These are phyloP conservation scores for Evernia prunastri DNA, from an alignment of 495 filamentous ascomycete genomes.

Conservation along the genomic window DNA sequence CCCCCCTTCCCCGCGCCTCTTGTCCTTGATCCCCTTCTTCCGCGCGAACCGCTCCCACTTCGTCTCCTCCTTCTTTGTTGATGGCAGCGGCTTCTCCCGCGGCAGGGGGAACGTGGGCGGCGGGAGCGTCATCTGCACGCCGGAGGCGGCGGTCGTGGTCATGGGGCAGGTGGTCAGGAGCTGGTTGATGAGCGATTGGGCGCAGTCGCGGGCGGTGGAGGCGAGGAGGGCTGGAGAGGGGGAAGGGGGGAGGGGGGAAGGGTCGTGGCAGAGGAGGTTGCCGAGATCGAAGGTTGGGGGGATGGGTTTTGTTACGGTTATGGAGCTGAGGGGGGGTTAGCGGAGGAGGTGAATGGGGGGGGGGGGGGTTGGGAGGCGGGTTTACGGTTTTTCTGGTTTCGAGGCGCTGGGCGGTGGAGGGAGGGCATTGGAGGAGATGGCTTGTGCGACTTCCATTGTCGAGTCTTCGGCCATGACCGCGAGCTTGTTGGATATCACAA, in stretches of 20 bases:
- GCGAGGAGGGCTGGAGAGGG: constrained; percentile 49
- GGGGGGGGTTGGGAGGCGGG: not conserved
- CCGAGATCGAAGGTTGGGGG: constrained; percentile 92
- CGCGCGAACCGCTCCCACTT: constrained; percentile 93
- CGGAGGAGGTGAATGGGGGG: not conserved
- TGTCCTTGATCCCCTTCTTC: constrained; percentile 84
- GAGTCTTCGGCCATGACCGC: constrained; percentile 9
- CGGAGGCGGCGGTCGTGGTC: constrained; percentile 46
- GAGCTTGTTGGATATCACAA: not conserved
- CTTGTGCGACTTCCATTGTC: not conserved
- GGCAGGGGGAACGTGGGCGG: constrained; percentile 61
- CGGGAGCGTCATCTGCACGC: constrained; percentile 72
- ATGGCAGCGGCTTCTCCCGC: constrained; percentile 88
- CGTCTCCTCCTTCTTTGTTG: constrained; percentile 66
- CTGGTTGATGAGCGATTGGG: constrained; percentile 82
- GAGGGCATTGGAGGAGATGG: not conserved
- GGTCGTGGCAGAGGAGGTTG: constrained; percentile 72
- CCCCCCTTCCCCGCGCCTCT: constrained; percentile 64
- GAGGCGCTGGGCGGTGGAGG: constrained; percentile 1
- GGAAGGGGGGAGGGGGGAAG: constrained; percentile 62
- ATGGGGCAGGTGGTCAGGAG: constrained; percentile 83
- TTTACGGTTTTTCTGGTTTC: constrained; percentile 6
- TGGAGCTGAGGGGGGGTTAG: constrained; percentile 34
- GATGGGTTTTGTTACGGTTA: constrained; percentile 71
- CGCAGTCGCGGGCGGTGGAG: constrained; percentile 70